Base-by-base conservation (phyloP, 257 asterid genomes). In the Solanum pimpinellifolium region DNA sequence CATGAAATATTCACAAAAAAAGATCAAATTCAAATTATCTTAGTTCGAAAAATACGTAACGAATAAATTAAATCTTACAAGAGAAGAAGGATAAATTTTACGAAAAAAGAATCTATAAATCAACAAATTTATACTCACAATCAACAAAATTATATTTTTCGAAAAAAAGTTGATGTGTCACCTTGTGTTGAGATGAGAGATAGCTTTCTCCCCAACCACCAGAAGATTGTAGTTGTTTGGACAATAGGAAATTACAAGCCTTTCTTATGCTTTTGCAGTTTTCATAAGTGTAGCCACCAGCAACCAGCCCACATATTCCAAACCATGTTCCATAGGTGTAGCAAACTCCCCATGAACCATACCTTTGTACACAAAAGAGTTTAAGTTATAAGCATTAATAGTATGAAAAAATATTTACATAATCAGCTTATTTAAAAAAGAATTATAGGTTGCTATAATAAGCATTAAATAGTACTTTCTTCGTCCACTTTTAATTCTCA, bases 191-290 rank as follows among this genome's bases (percentile, higher is more conserved):
- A 89, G 94, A 87, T 52, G 98, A 95, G 89, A 86, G 93, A 27
- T 93, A 94, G 89, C 96, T 93, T 89, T 95, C 98, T 60, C 96
- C 98, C 98, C 98, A 94, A 14, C 98, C 98, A 65, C 97, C 97
- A 23, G 89, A 91, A 31, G 88, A n/a, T n/a, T 42, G 83, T 69
- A 95, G 94, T 66, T 95, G 98, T 80, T 92, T 95, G 27, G 97
- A 94, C 33, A 94, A 92, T 44, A 94, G 90, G 65, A 95, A 94
- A 31, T 92, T 90, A 87, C 94, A 91, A n/a, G 97, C 97, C 89
- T 88, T 94, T 89, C 91, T 90, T 9, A 95, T 85, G 83, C 90
- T 74, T 18, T 77, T 59, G 88, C 93, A 88, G 83, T 88, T 90
- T 49, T 91, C 89, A 12, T 93, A 94, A 12, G 91, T 91, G 83